Base-by-base conservation (phyloP, 345 rosid species). In the Corchorus olitorius region DNA sequence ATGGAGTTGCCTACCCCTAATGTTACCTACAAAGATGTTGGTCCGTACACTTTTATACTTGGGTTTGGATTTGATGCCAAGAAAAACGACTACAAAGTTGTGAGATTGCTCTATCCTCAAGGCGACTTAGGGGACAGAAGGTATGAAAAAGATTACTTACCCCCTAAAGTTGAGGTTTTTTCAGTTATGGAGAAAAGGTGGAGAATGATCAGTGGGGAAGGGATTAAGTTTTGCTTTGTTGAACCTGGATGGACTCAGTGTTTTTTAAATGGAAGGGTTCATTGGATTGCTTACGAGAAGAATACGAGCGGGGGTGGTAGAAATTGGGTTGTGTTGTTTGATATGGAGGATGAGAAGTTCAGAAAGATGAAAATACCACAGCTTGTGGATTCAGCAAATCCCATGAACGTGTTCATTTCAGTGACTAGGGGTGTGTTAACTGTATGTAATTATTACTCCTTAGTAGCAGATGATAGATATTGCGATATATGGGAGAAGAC, bases 51-150 rank as follows among this genome's bases (percentile, higher is more conserved):
- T 8, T 70, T 70, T 34, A 33, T 9, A 3, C 73, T 70, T 52
- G 56, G 73, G 16, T 70, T 70, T 34, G 73, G 73, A 0, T 70
- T 19, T 34, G 73, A 70, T 52, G 13, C 37, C 56, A 8, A 8
- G 37, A 70, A n/a, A 46, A 46, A 52, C 20, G 60, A 48, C 20
- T 70, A 70, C 34, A 70, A 70, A 52, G 73, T 70, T 12, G 73
- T 70, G 56, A 48, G 73, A 11, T n/a, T 70, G 37, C 59, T 49
- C 13, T 70, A 70, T 20, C 17, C 3, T 17, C 59, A 69, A 50
- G 55, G 37, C 5, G 59, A 54, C 27, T 0, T 5, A 14, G 56
- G 41, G 39, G 56, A 17, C 2, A 4, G 1, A 1, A 33, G 27
- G 4, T 39, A 5, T n/a, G 27, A 27, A 27, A 27, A 27, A 27